Conservation (phyloP, 441 rosid species). For the Biscutella auriculata region DNA sequence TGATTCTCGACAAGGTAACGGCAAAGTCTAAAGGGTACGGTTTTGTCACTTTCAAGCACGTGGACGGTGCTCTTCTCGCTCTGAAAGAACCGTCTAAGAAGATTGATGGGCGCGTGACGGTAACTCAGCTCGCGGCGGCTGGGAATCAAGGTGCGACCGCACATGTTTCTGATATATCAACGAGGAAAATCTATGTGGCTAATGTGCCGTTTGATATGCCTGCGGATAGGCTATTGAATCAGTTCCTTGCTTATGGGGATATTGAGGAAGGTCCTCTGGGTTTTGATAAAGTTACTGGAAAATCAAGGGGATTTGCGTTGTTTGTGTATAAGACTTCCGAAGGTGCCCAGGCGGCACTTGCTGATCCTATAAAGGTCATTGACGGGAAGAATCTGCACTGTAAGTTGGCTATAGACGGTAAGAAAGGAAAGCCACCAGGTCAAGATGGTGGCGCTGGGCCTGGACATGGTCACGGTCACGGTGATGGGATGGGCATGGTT, state of each 20-base stretch:
- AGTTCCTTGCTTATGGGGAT: slow-evolving; percentile 59
- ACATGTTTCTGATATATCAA: slow-evolving; percentile 33
- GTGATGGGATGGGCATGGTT: slow-evolving; percentile 45
- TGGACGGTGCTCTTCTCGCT: slow-evolving; percentile 70
- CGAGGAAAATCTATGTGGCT: slow-evolving; percentile 74
- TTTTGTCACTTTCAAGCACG: slow-evolving; percentile 65
- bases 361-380: slow-evolving; percentile 58
- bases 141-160: slow-evolving; percentile 43
- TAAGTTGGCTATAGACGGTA: slow-evolving; percentile 66
- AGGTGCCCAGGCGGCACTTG: slow-evolving; percentile 76
- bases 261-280: slow-evolving; percentile 94
- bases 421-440: slow-evolving; percentile 42
- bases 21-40: slow-evolving; percentile 87
- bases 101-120: slow-evolving; percentile 80
- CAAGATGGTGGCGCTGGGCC: slow-evolving; percentile 21
- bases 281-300: slow-evolving; percentile 74
- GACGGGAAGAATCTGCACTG: slow-evolving; percentile 74
- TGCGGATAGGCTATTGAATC: slow-evolving; percentile 56
- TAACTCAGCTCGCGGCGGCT: slow-evolving; percentile 76
- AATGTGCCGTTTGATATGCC: slow-evolving; percentile 75
- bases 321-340: slow-evolving; percentile 73
- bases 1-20: slow-evolving; percentile 70
- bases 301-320: slow-evolving; percentile 71
- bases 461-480: slow-evolving; percentile 21
- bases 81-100: slow-evolving; percentile 84